Evolutionary conservation across 2,329 filamentous ascomycete species (phyloP), one percentile per base, ranked within the genome.

Genomic region (Sclerotinia minor): DNA sequence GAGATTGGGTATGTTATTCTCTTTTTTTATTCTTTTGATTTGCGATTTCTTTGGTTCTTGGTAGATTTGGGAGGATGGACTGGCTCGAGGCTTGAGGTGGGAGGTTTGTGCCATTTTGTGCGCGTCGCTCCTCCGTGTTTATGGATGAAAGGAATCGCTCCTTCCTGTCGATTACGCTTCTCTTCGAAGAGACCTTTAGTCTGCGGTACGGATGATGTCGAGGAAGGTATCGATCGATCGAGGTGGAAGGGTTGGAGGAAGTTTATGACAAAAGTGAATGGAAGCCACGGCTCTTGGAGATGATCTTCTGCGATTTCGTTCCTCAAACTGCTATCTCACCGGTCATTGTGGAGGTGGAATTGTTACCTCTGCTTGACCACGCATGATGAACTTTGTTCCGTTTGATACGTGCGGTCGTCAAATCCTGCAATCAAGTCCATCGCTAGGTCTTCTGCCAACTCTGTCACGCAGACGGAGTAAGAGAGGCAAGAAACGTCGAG

Each of bases 1-100:
- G 94, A 79, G 95, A 99, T 82, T 99, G 95, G 95, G 95, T 98
- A 84, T 83, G 92, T 67, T 67, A 32, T 63, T 54, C 8, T 53
- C n/a, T n/a, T 35, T 26, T 53, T 26, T 70, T 69, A 52, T 67
- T 69, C 64, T 72, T 72, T 68, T 47, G 26, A 52, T 61, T 59
- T 49, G 44, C 32, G 15, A 38, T 59, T 64, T 64, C n/a, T 66
- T 64, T 64, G 65, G 70, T 66, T 69, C 26, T 41, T 17, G 38
- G 21, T 21, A 38, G 15, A 2, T 50, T 38, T 60, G 15, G 17
- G n/a, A 50, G 4, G 5, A 29, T 5, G 29, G 44, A 3, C 7
- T 35, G 38, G 38, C 8, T n/a, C 45, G 38, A 24, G 21, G 21
- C 11, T 41, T 41, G 38, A 41, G n/a, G n/a, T n/a, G n/a, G n/a